Conservation (phyloP, 148 eudicot species). For the Vaccinium corymbosum region DNA sequence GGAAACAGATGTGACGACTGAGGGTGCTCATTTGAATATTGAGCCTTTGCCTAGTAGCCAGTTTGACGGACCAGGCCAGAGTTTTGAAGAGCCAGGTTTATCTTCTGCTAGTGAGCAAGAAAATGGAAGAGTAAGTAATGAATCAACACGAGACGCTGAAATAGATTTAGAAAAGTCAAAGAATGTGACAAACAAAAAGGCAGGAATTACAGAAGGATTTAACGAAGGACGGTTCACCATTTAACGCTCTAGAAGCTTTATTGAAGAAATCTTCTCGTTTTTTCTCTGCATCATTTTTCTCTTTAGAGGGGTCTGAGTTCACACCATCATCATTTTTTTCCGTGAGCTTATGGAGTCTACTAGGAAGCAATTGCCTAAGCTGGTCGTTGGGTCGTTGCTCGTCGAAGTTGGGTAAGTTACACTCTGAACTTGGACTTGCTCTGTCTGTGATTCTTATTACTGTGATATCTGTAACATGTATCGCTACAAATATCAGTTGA, state of each 20-base stretch:
- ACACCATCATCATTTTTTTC: constrained; percentile 62
- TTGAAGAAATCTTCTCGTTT: constrained; percentile 90
- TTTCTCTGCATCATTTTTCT: constrained; percentile 93
- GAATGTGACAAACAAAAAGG: constrained; percentile 52
- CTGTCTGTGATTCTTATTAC: background rate
- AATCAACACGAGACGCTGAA: constrained; percentile 42
- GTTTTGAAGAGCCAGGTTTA: constrained; percentile 29
- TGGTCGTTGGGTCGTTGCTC: constrained; percentile 67
- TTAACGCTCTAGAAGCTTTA: constrained; percentile 60
- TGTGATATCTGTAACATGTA: background rate
- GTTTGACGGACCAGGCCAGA: constrained; percentile 33
- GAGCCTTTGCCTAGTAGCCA: constrained; percentile 35
- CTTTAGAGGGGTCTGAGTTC: constrained; percentile 70
- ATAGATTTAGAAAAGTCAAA: constrained; percentile 56
- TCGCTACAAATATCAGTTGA: background rate
- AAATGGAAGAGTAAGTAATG: constrained; percentile 35
- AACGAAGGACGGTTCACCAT: constrained; percentile 55
- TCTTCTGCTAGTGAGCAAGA: constrained; percentile 54
- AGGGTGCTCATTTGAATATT: constrained; percentile 28
- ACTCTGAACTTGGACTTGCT: background rate
- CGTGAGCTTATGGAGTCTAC: constrained; percentile 60
- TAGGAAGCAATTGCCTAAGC: constrained; percentile 75
- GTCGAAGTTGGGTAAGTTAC: constrained; percentile 80
- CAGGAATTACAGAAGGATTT: constrained; percentile 63
- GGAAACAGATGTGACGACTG: constrained; percentile 34